Evolutionary conservation across 495 filamentous ascomycete genomes (phyloP).

Genomic region (Sphaerosporella brunnea): DNA sequence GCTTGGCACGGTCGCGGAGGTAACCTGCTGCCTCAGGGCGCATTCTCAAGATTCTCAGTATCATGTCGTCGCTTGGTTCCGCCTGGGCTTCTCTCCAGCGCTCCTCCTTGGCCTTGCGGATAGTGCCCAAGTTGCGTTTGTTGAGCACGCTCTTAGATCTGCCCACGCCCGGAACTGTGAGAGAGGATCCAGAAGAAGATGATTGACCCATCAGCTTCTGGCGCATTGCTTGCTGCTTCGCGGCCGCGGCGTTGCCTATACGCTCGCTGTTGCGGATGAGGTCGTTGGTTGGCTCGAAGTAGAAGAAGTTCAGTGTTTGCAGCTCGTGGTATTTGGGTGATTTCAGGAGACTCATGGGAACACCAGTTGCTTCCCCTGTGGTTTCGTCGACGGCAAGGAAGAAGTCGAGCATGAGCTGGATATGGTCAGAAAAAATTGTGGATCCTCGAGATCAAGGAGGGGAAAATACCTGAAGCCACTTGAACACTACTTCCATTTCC

Average conservation of each 20-base stretch:
- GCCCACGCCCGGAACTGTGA: slow-evolving; percentile 52
- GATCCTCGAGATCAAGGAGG: slow-evolving; percentile 1
- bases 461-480: slow-evolving; percentile 50
- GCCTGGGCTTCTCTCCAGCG: slow-evolving; percentile 90
- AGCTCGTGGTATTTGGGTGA: slow-evolving; percentile 97
- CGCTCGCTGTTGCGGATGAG: slow-evolving; percentile 82
- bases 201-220: neutral
- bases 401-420: slow-evolving; percentile 69
- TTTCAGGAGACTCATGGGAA: slow-evolving; percentile 78
- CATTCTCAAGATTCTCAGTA: slow-evolving; percentile 89
- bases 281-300: slow-evolving; percentile 81
- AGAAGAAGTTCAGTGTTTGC: slow-evolving; percentile 91
- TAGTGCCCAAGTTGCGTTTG: slow-evolving; percentile 84
- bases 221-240: slow-evolving; percentile 39
- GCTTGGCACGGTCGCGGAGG: slow-evolving; percentile 72
- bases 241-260: slow-evolving; percentile 80
- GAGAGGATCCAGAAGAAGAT: slow-evolving; percentile 41
- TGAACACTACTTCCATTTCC: slow-evolving; percentile 87
- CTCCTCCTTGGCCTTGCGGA: slow-evolving; percentile 87
- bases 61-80: slow-evolving; percentile 96
- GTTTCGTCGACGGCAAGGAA: slow-evolving; percentile 84
- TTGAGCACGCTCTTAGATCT: slow-evolving; percentile 90
- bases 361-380: slow-evolving; percentile 69
- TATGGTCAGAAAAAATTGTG: too few relatives aligned
- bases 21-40: slow-evolving; percentile 83